Evolutionary conservation across 2,329 filamentous ascomycete genomes (phyloP).

Genomic region (Paecilomyces niveus): DNA sequence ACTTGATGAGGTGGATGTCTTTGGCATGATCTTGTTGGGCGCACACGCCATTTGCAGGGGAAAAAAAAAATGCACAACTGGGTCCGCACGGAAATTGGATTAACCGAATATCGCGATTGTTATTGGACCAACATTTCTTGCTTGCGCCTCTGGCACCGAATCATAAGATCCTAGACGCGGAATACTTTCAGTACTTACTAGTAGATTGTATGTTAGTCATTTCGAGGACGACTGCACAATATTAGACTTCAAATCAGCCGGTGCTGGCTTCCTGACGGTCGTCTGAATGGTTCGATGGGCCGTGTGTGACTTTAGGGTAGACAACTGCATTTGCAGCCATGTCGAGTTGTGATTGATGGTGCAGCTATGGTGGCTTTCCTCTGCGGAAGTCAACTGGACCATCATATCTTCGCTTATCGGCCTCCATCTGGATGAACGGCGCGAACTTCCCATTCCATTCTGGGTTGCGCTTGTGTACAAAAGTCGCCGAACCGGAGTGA

Average conservation of each 20-base stretch:
- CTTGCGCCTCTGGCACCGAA: not conserved
- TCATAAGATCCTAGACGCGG: not conserved
- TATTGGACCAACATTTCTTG: not conserved
- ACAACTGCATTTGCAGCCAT: not conserved
- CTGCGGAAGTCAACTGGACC: not conserved
- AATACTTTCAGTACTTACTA: not conserved
- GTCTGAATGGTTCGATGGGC: not conserved
- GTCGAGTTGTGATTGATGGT: not conserved
- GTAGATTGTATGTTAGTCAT: not conserved
- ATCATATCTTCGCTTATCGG: not conserved
- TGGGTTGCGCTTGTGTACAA: not conserved
- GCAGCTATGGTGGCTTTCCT: not conserved
- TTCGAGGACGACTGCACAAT: not conserved
- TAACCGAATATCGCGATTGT: not conserved
- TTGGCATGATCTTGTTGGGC: not conserved
- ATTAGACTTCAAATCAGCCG: not conserved
- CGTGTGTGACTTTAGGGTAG: not conserved
- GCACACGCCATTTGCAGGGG: not conserved
- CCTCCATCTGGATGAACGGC: not conserved
- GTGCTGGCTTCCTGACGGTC: not conserved
- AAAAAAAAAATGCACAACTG: not conserved
- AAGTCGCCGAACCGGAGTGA: not conserved
- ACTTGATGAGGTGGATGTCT: not conserved
- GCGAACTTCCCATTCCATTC: not conserved
- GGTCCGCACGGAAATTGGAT: not conserved